A percentile compares a stretch with the other conserved stretches of the same genome.
phyloP scores from a whole-genome alignment of 108 stramenopile genomes.

The Conticribra weissflogii region DNA sequence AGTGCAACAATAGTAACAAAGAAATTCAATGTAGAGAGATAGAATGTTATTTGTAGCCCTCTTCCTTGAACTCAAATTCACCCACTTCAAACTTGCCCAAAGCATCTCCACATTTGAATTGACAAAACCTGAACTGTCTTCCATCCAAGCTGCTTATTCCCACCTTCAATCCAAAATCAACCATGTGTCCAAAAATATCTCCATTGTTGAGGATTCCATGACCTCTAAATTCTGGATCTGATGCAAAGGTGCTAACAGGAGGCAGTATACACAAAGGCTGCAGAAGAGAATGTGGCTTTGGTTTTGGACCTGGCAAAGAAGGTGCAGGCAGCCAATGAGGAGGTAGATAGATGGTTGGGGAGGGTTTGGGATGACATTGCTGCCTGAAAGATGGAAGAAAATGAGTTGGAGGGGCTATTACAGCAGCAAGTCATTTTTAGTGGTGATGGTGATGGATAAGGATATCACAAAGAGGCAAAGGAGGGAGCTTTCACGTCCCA shows the following conservation, averaged over 20 bases:
- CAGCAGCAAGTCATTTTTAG: slow-evolving; percentile 3
- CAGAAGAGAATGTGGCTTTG: slow-evolving; percentile 82
- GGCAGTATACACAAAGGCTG: slow-evolving; percentile 56
- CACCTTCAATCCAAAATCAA: slow-evolving; percentile 6
- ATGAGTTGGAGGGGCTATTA: neutral
- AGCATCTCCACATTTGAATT: slow-evolving; percentile 55
- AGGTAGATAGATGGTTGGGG: slow-evolving; percentile 63
- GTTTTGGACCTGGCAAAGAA: slow-evolving; percentile 84
- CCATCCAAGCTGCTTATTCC: slow-evolving; percentile 35
- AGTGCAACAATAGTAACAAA: too few species aligned
- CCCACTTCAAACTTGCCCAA: slow-evolving; percentile 52
- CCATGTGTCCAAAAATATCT: neutral
- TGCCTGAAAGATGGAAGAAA: slow-evolving; percentile 29
- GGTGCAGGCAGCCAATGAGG: slow-evolving; percentile 59
- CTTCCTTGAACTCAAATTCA: slow-evolving; percentile 71
- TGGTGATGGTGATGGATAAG: neutral
- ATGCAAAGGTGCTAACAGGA: slow-evolving; percentile 42
- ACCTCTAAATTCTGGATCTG: slow-evolving; percentile 24
- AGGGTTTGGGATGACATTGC: slow-evolving; percentile 58
- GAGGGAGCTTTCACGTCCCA: too few species aligned
- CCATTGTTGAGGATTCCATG: slow-evolving; percentile 11
- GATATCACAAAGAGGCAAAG: too few species aligned
- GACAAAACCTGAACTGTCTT: slow-evolving; percentile 47
- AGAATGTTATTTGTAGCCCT: too few species aligned
- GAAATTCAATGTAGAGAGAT: too few species aligned